Evolutionary conservation across 352 stramenopile species (phyloP).

Genomic region (Albugo laibachii): DNA sequence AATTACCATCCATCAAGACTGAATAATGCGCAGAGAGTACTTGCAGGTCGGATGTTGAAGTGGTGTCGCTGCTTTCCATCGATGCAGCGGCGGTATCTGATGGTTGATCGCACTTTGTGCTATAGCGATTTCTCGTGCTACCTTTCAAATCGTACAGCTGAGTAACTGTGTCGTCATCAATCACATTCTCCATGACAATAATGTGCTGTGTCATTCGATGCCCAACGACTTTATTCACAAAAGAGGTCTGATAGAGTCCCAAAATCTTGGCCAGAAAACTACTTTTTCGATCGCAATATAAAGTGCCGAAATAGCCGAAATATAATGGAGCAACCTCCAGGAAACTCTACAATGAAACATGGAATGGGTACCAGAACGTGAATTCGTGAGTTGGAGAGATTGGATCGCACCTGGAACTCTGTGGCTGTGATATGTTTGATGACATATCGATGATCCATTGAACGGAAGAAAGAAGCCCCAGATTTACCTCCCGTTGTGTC

Average conservation of each 20-base stretch:
- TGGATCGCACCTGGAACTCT: constrained; percentile 86
- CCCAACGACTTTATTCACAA: constrained; percentile 82
- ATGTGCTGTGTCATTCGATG: constrained; percentile 84
- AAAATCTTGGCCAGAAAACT: constrained; percentile 95
- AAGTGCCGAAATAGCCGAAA: constrained; percentile 95
- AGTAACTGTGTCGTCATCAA: constrained; percentile 87
- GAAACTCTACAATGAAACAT: constrained; percentile 32
- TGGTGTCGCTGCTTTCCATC: constrained; percentile 5
- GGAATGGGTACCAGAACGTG: constrained; percentile 8
- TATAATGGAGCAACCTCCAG: constrained; percentile 71
- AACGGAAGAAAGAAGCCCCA: constrained; percentile 90
- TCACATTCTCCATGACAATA: constrained; percentile 93
- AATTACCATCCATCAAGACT: constrained; percentile 73
- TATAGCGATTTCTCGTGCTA: constrained; percentile 86
- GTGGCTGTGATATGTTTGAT: constrained; percentile 96
- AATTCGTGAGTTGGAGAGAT: constrained; percentile 46
- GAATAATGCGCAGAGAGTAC: too few species aligned
- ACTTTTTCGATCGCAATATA: constrained; percentile 87
- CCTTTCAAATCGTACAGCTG: constrained; percentile 97
- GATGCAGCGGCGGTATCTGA: not conserved
- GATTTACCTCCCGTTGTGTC: constrained; percentile 93
- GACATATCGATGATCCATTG: constrained; percentile 91
- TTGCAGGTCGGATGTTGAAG: constrained; percentile 2
- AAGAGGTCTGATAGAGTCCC: constrained; percentile 94
- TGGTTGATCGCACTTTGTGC: constrained; percentile 17